Base-by-base conservation (phyloP, 176 grass and related monocot genomes). In the Bolboschoenus planiculmis region DNA sequence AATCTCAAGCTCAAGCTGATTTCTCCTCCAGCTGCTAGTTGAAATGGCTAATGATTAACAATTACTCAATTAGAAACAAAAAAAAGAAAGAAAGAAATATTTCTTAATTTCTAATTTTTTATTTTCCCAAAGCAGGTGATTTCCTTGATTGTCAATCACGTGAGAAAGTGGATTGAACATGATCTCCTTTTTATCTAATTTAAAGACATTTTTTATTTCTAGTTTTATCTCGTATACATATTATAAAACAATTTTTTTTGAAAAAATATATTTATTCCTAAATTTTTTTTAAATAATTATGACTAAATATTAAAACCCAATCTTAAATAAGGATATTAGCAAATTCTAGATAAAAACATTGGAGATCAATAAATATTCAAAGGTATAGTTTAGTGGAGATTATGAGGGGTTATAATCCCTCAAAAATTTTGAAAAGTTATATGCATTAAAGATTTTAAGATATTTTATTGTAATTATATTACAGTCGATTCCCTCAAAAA, bases 1-100 rank as follows among this genome's bases (percentile, higher is more conserved):
- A 33, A 68, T 88, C 74, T 85, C 91, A 85, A 88, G 78, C 86
- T 88, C 84, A 35, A 87, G 88, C 88, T 20, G 24, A 57, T 74
- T 87, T 66, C 81, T 79, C 77, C 88, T 93, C 86, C 58, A 50
- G 85, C 74, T 71, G 61, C 81, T 83, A 80, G 82, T 82, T 85
- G 85, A 87, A 60, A 68, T 40, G 61, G 67, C 51, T 20, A 82
- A 72, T 82, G 44, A 70, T 81, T 89, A 88, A 85, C 70, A 83
- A 87, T 44, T 70, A 16, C 11, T 66, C 46, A 46, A 50, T 76
- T 63, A 78, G 37, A 37, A 44, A 31, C n/a, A n/a, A n/a, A n/a
- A n/a, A n/a, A n/a, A n/a, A n/a, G n/a, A n/a, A n/a, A n/a, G n/a
- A n/a, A 31, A 3, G 20, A 66, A 35, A 7, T 47, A 31, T 48